Conservation (phyloP, 345 rosid genomes). For the Eucalyptus fibrosa region DNA sequence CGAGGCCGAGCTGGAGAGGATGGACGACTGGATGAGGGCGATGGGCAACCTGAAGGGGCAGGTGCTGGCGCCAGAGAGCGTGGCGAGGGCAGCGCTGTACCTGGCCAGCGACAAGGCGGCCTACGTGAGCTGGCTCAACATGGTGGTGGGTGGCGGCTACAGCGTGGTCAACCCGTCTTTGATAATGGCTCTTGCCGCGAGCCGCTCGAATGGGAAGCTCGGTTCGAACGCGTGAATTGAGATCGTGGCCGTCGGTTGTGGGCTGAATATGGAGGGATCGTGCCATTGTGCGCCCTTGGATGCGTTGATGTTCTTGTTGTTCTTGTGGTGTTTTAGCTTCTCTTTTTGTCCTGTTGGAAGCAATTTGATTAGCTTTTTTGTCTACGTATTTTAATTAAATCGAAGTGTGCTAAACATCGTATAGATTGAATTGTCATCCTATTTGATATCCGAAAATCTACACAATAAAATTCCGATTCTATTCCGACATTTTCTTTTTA, state of each 20-base stretch:
- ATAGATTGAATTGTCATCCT: too few relatives aligned
- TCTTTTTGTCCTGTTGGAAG: neutral
- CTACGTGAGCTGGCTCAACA: slow-evolving; percentile 19
- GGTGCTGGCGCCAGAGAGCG: neutral
- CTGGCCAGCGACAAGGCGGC: slow-evolving; percentile 19
- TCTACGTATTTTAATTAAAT: too few relatives aligned
- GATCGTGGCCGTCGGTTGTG: neutral
- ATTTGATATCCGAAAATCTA: too few relatives aligned
- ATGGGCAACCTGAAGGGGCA: slow-evolving; percentile 13
- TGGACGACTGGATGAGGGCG: neutral
- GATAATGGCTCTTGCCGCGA: neutral
- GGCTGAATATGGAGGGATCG: neutral
- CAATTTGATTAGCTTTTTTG: too few relatives aligned
- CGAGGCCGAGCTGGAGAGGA: neutral
- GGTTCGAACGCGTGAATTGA: neutral
- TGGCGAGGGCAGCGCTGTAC: slow-evolving; percentile 9
- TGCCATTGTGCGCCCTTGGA: neutral
- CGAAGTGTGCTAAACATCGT: too few relatives aligned
- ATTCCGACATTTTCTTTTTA: too few relatives aligned
- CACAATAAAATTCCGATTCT: too few relatives aligned
- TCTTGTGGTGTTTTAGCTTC: neutral
- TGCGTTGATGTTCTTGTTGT: neutral
- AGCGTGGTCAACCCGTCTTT: slow-evolving; percentile 6
- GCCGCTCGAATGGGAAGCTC: neutral
- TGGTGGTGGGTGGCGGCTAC: slow-evolving; percentile 15